These are phyloP conservation scores for Cutaneotrichosporon spelunceum DNA, from an alignment of 1,284 basidiomycete genomes.

Conservation along the genomic window DNA sequence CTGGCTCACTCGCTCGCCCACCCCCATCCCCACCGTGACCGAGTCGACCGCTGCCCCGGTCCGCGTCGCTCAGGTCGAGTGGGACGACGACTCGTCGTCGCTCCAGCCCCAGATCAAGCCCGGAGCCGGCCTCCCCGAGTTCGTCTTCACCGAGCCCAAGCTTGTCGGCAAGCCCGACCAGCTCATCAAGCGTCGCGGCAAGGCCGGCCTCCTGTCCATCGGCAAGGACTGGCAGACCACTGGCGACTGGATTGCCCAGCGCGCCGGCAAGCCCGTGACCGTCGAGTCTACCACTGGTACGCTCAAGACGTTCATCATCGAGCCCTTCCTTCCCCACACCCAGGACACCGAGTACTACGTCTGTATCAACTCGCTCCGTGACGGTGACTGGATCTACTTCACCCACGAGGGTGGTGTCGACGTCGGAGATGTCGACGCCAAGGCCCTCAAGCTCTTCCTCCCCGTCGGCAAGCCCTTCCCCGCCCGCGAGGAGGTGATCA, in stretches of 20 bases:
- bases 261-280: slow-evolving; percentile 88
- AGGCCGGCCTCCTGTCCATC: slow-evolving; percentile 89
- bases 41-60: slow-evolving; percentile 50
- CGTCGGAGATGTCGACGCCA: slow-evolving; percentile 96
- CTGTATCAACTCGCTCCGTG: slow-evolving; percentile 93
- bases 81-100: slow-evolving; percentile 70
- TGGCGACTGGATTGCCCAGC: slow-evolving; percentile 79
- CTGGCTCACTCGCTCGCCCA: slow-evolving; percentile 83
- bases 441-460: slow-evolving; percentile 86
- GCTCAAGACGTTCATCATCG: slow-evolving; percentile 95
- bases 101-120: slow-evolving; percentile 64
- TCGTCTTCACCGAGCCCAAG: slow-evolving; percentile 76
- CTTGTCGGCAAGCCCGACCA: slow-evolving; percentile 95
- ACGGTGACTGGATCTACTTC: slow-evolving; percentile 96
- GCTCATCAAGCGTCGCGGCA: slow-evolving; percentile 98
- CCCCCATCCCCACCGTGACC: slow-evolving; percentile 52
- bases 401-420: slow-evolving; percentile 99
- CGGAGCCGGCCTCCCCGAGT: slow-evolving; percentile 68
- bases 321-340: slow-evolving; percentile 95
- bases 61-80: slow-evolving; percentile 52
- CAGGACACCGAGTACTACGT: slow-evolving; percentile 96
- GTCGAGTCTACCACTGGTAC: slow-evolving; percentile 92
- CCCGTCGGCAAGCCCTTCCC: slow-evolving; percentile 76
- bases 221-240: slow-evolving; percentile 90
- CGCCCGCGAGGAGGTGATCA: slow-evolving; percentile 68